phyloP scores from a whole-genome alignment of 148 eudicot species.

The Camellia lanceoleosa region DNA sequence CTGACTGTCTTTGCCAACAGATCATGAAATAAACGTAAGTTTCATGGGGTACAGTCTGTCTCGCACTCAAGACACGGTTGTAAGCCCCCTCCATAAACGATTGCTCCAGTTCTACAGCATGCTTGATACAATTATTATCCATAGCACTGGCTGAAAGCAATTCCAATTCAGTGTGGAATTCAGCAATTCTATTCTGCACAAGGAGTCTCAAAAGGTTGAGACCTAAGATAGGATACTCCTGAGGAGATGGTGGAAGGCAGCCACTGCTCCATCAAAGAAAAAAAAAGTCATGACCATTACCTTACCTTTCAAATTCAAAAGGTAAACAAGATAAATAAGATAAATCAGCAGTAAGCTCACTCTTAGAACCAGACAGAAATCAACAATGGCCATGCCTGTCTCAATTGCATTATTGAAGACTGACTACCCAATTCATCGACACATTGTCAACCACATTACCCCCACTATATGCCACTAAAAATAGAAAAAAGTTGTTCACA shows the following conservation, averaged over 20 bases:
- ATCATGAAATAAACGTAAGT: slow-evolving; percentile 90
- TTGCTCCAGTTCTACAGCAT: slow-evolving; percentile 92
- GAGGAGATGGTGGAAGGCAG: slow-evolving; percentile 67
- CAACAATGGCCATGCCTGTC: neutral
- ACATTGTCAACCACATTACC: too few species aligned
- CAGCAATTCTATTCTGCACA: slow-evolving; percentile 87
- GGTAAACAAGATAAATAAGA: too few species aligned
- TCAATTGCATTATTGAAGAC: neutral
- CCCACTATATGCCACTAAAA: too few species aligned
- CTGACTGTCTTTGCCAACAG: slow-evolving; percentile 92
- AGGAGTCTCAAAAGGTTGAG: slow-evolving; percentile 84
- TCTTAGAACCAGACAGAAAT: neutral
- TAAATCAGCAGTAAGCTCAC: neutral
- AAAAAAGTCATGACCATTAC: neutral
- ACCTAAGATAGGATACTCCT: slow-evolving; percentile 51
- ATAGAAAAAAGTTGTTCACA: too few species aligned
- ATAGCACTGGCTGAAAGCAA: slow-evolving; percentile 73
- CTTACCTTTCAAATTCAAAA: too few species aligned
- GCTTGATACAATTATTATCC: slow-evolving; percentile 81
- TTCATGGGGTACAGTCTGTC: slow-evolving; percentile 90
- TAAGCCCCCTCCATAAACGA: slow-evolving; percentile 99
- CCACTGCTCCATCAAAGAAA: slow-evolving; percentile 45
- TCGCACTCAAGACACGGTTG: slow-evolving; percentile 92
- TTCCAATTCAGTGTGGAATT: slow-evolving; percentile 85
- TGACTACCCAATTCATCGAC: too few species aligned